Percentiles rank a stretch among this genome's conserved stretches.
These are phyloP conservation scores for Yarrowia sp. DNA, from an alignment of 805 yeast genomes.

Conservation along the genomic window DNA sequence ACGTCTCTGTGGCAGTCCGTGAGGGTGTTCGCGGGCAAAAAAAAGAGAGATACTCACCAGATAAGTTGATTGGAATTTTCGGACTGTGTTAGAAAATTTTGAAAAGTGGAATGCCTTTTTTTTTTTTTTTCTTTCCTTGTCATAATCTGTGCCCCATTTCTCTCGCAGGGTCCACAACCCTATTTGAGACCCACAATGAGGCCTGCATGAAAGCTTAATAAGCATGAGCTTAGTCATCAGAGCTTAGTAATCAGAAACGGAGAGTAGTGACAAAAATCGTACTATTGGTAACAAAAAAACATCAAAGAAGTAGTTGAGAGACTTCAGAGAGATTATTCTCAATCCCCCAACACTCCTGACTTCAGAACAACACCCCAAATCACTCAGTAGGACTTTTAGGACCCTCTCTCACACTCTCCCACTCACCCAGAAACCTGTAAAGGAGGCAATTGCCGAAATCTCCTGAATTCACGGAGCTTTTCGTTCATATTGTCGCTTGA, in stretches of 20 bases:
- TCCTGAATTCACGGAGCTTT: background rate
- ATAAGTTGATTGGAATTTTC: background rate
- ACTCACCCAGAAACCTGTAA: slow-evolving; percentile 11
- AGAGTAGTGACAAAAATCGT: too few relatives aligned
- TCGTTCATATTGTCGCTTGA: background rate
- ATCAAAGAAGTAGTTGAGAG: too few relatives aligned
- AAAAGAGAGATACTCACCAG: slow-evolving; percentile 1
- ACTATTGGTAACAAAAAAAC: too few relatives aligned
- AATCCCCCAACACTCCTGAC: too few relatives aligned
- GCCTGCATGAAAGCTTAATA: background rate
- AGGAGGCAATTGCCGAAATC: slow-evolving; percentile 7
- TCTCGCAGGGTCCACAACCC: slow-evolving; percentile 4
- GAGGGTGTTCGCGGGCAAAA: too few relatives aligned
- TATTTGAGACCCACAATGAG: slow-evolving; percentile 4
- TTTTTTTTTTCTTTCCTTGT: background rate
- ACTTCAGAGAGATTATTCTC: too few relatives aligned
- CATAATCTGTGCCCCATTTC: slow-evolving; percentile 6
- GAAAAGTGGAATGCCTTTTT: background rate
- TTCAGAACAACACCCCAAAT: too few relatives aligned
- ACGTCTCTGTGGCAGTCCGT: background rate
- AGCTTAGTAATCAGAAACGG: too few relatives aligned
- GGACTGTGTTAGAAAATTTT: slow-evolving; percentile 7
- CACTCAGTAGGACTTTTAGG: too few relatives aligned
- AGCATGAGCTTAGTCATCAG: too few relatives aligned
- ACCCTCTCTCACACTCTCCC: too few relatives aligned